A percentile compares a stretch with the other conserved stretches of the same genome.
phyloP scores from a whole-genome alignment of 1,284 basidiomycete genomes.

The Kalmanozyma brasiliensis region DNA sequence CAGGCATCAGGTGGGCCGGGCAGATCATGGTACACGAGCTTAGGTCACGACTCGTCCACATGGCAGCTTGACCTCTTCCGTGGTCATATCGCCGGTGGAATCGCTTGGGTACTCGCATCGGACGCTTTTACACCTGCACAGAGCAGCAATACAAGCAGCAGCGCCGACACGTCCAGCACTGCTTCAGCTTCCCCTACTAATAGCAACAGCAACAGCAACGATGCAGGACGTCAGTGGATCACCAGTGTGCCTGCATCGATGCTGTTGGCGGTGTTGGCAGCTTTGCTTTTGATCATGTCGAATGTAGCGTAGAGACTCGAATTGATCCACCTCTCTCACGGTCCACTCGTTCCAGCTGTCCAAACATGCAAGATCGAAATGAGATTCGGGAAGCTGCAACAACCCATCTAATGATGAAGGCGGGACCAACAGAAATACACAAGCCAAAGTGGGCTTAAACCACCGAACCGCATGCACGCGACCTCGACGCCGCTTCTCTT shows the following conservation, averaged over 20 bases:
- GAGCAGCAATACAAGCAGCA: constrained; percentile 10
- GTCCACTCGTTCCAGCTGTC: not conserved
- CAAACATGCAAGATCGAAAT: too few relatives aligned
- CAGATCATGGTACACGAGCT: constrained; percentile 82
- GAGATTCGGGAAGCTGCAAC: too few relatives aligned
- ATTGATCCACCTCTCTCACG: not conserved
- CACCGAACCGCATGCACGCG: too few relatives aligned
- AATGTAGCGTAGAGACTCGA: constrained; percentile 3
- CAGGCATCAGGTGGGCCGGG: constrained; percentile 71
- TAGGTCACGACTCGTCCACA: constrained; percentile 79
- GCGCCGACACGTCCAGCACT: constrained; percentile 1
- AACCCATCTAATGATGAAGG: too few relatives aligned
- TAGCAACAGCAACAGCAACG: not conserved
- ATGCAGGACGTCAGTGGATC: too few relatives aligned
- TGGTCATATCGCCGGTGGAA: constrained; percentile 78
- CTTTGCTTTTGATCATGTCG: not conserved
- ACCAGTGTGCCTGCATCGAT: not conserved
- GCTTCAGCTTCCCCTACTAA: not conserved
- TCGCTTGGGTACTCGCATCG: constrained; percentile 77
- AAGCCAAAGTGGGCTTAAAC: too few relatives aligned
- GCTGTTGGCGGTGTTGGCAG: not conserved
- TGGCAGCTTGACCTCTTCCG: constrained; percentile 75
- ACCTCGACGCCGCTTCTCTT: too few relatives aligned
- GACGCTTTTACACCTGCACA: constrained; percentile 4
- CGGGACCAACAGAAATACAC: too few relatives aligned